phyloP scores from a whole-genome alignment of 192 early-diverging fungal species.

The Umbelopsis sp. region DNA sequence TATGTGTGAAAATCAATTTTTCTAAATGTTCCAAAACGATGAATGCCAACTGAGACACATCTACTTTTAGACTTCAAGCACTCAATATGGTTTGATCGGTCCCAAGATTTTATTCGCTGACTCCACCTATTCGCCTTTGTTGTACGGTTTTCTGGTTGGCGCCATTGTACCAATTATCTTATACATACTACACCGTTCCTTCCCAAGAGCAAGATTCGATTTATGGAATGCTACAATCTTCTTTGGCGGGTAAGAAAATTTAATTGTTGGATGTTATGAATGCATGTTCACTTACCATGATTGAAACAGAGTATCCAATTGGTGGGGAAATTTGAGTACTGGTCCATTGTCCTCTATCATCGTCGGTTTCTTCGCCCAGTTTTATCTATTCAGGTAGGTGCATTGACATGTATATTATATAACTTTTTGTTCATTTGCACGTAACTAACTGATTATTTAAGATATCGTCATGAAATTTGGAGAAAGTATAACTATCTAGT shows the following conservation, averaged over 20 bases:
- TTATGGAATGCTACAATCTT: slow-evolving; percentile 7
- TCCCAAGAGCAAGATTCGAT: neutral
- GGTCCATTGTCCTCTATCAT: slow-evolving; percentile 2
- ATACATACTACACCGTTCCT: neutral
- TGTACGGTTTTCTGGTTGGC: slow-evolving; percentile 5
- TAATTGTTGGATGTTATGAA: neutral
- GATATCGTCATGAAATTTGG: slow-evolving; percentile 51
- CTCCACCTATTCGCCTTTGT: neutral
- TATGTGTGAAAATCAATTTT: neutral
- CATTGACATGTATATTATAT: neutral
- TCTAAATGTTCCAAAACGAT: neutral
- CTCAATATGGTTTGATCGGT: slow-evolving; percentile 5
- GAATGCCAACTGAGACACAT: neutral
- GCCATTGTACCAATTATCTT: neutral
- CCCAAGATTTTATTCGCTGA: slow-evolving; percentile 3
- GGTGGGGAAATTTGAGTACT: slow-evolving; percentile 5
- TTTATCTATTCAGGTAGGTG: neutral
- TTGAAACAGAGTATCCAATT: neutral
- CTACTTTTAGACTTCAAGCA: neutral
- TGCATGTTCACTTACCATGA: neutral
- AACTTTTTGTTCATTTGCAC: no score
- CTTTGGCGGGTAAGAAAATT: neutral
- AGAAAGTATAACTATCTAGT: slow-evolving; percentile 66
- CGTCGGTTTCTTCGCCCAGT: neutral
- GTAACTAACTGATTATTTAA: neutral